These are phyloP conservation scores for Calonectria pauciramosa DNA, from an alignment of 2,329 filamentous ascomycete genomes.

Conservation along the genomic window DNA sequence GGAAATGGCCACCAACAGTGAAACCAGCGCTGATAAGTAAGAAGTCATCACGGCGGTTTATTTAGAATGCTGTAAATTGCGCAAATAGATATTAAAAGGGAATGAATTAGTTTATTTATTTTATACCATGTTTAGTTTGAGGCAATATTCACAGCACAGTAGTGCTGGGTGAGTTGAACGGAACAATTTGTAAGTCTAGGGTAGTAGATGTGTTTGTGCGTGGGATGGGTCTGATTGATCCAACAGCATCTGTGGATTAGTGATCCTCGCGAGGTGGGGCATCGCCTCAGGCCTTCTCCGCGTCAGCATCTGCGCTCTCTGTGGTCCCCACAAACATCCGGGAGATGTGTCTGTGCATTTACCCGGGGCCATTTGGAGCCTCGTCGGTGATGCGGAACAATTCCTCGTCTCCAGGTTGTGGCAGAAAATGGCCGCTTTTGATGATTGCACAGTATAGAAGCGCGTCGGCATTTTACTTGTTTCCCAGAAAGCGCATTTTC, in stretches of 20 bases:
- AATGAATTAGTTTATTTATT: background rate
- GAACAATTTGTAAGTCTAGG: background rate
- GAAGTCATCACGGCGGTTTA: background rate
- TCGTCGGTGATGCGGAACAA: background rate
- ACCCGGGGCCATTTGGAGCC: background rate
- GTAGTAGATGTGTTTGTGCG: background rate
- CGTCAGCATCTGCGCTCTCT: background rate
- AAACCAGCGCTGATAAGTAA: background rate
- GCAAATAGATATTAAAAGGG: background rate
- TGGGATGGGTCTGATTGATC: background rate
- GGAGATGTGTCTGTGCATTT: background rate
- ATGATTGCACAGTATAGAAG: too few species aligned
- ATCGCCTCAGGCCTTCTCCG: background rate
- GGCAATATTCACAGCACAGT: background rate
- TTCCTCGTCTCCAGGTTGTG: background rate
- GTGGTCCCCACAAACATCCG: background rate
- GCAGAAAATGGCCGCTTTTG: background rate
- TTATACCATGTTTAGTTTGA: background rate
- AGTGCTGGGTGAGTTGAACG: background rate
- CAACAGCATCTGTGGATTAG: background rate
- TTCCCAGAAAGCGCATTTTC: background rate
- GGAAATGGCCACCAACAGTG: background rate
- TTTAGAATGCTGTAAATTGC: background rate
- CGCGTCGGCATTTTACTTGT: background rate
- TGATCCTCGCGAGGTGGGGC: background rate